Conservation (phyloP, 179 eudicot species). For the Beta macrorhiza region DNA sequence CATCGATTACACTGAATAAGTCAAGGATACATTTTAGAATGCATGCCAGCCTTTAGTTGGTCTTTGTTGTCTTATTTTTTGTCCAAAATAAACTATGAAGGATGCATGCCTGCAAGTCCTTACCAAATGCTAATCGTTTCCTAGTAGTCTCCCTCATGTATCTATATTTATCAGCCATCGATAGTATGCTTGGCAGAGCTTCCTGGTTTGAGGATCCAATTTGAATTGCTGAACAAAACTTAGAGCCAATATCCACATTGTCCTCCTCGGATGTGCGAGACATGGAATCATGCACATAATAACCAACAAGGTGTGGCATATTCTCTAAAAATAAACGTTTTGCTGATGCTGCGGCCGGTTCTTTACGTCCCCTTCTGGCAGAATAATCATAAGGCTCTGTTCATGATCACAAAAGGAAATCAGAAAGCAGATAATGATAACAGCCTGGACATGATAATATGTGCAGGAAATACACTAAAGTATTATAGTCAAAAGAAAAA, state of each 20-base stretch:
- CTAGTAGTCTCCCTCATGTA: constrained; percentile 75
- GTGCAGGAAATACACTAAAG: not conserved
- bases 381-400: constrained; percentile 83
- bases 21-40: not conserved
- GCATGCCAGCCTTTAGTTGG: not conserved
- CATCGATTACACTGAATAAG: not conserved
- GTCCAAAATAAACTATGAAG: not conserved
- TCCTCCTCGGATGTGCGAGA: constrained; percentile 29
- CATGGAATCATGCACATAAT: constrained; percentile 48
- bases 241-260: constrained; percentile 39
- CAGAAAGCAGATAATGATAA: constrained; percentile 5
- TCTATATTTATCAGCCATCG: constrained; percentile 84
- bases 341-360: constrained; percentile 77
- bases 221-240: constrained; percentile 35
- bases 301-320: constrained; percentile 78
- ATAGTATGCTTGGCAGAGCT: constrained; percentile 52
- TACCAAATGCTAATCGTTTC: constrained; percentile 93
- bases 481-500: not conserved
- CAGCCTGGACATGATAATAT: constrained; percentile 5
- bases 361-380: constrained; percentile 85
- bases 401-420: constrained; percentile 28
- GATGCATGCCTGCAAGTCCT: constrained; percentile 14
- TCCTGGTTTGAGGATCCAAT: constrained; percentile 38
- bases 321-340: constrained; percentile 85
- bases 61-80: not conserved